These are phyloP conservation scores for Phytophthora hybrid DNA, from an alignment of 352 stramenopile species.

Conservation along the genomic window DNA sequence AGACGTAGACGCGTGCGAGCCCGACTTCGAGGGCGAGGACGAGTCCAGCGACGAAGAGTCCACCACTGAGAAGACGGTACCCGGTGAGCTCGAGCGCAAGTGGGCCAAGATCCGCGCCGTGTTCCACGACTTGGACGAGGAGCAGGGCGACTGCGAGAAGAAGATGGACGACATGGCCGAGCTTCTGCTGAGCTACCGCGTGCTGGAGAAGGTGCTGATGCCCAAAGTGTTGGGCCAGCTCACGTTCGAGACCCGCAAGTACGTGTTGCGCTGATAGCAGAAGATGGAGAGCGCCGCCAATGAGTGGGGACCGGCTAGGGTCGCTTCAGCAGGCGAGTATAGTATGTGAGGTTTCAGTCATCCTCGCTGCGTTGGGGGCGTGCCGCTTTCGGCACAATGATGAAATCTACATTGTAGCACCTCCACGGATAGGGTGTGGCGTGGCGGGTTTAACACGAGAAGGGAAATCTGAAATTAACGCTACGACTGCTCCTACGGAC, in stretches of 20 bases:
- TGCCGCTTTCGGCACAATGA: no score
- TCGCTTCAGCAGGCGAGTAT: no score
- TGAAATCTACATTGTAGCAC: no score
- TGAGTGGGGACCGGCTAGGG: no score
- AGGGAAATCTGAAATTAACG: no score
- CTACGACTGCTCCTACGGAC: no score
- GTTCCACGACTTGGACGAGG: conserved; percentile 82
- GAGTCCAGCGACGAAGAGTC: conserved; percentile 71
- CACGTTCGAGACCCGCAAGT: conserved; percentile 88
- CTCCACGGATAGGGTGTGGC: no score
- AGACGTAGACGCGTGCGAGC: conserved; percentile 37
- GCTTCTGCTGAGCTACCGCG: conserved; percentile 71
- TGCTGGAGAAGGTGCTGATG: conserved; percentile 78
- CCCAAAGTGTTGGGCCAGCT: conserved; percentile 76
- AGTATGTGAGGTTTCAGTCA: no score
- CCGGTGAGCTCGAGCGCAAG: conserved; percentile 73
- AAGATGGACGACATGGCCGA: conserved; percentile 87
- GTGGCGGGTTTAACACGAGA: no score
- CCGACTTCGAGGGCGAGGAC: conserved; percentile 52
- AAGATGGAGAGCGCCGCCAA: no score
- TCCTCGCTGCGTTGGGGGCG: no score
- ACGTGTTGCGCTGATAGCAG: conserved; percentile 35
- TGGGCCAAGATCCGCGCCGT: conserved; percentile 80
- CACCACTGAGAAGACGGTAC: conserved; percentile 65
- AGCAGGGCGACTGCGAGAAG: conserved; percentile 70